Base-by-base conservation (phyloP, 306 rosid species). In the Neltuma alba region DNA sequence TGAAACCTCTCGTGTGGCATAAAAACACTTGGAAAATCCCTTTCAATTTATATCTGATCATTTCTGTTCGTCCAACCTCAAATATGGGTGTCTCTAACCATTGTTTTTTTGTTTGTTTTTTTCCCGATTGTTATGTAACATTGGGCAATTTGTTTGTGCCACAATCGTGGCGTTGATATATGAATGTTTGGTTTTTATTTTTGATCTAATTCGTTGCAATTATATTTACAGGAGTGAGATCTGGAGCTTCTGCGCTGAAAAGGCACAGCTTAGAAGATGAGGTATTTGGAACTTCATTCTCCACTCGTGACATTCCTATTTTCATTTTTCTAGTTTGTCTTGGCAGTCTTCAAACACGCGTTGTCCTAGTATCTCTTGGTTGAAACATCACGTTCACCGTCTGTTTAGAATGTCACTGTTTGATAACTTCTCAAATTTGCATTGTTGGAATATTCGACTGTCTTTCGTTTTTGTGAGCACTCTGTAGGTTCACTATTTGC, bases 211-310 rank as follows among this genome's bases (percentile, higher is more conserved):
- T 74, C 1, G 36, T 33, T 36, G 33, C 40, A 36, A 9, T 64
- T 87, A 34, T 52, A 27, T 67, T 81, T 42, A 37, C 87, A 89
- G 92, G 71, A 63, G 67, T 40, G 21, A 78, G 80, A 77, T 82
- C 82, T 74, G 30, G 48, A 71, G 76, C 75, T 28, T 31, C 74
- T 48, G 47, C 12, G 61, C 62, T 70, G 78, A 42, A 28, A 61
- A 69, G 54, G 6, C 69, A 34, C 67, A 77, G 68, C n/a, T 77
- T 81, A 79, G 30, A 87, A 47, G 62, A 91, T 91, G 93, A 91
- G 97, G 97, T 91, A 82, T 70, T 60, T 15, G 5, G 38, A 60
- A 41, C 74, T 23, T 15, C 5, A 21, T 3, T 38, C 36, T 67
- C 42, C 13, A 52, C 2, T 10, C 10, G 21, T 61, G n/a, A 2